Evolutionary conservation across 345 rosid species (phyloP).

Genomic region (Stellera chamaejasme): DNA sequence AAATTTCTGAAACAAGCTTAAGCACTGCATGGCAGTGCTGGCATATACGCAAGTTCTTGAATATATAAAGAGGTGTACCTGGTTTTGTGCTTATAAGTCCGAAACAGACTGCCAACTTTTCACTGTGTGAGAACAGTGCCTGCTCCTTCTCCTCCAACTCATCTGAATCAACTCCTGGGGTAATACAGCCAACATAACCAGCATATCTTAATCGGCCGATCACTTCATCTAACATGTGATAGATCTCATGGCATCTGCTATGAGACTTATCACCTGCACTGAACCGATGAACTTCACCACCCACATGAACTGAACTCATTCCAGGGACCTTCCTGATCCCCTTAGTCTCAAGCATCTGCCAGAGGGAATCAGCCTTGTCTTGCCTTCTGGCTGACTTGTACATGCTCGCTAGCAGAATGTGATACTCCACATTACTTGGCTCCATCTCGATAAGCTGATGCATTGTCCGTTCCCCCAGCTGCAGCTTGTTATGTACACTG

Average conservation of each 20-base stretch:
- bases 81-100: slow-evolving; percentile 62
- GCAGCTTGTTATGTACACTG: slow-evolving; percentile 45
- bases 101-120: slow-evolving; percentile 73
- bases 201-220: slow-evolving; percentile 44
- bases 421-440: slow-evolving; percentile 56
- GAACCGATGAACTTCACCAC: slow-evolving; percentile 52
- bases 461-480: slow-evolving; percentile 40
- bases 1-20: slow-evolving; percentile 47
- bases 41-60: slow-evolving; percentile 76
- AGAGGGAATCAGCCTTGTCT: slow-evolving; percentile 31
- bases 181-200: slow-evolving; percentile 48
- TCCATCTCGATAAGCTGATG: slow-evolving; percentile 41
- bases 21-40: slow-evolving; percentile 74
- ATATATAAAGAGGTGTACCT: slow-evolving; percentile 36
- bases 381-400: slow-evolving; percentile 47
- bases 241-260: slow-evolving; percentile 39
- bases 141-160: slow-evolving; percentile 69
- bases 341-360: slow-evolving; percentile 38
- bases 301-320: slow-evolving; percentile 53
- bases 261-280: slow-evolving; percentile 71
- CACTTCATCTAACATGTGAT: slow-evolving; percentile 46
- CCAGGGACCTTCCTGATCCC: slow-evolving; percentile 68
- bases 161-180: slow-evolving; percentile 26
- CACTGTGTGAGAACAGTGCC: slow-evolving; percentile 65
- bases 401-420: slow-evolving; percentile 62